Evolutionary conservation across 176 grass and related monocot species (phyloP).

Genomic region (Carex cristatella): DNA sequence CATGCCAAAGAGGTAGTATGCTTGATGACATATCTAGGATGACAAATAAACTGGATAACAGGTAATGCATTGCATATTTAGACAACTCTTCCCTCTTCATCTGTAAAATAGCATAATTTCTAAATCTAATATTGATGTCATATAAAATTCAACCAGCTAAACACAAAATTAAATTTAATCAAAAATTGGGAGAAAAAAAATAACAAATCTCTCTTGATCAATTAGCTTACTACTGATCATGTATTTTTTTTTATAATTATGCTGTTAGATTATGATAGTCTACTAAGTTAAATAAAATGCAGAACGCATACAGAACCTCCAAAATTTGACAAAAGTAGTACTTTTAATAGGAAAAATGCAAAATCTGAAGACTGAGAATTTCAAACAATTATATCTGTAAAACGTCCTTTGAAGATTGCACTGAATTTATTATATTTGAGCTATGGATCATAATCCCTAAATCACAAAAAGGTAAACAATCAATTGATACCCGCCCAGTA

Average conservation of each 20-base stretch:
- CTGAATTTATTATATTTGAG: not conserved
- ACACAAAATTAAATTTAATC: not conserved
- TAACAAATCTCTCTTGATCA: not conserved
- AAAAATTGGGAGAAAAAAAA: not conserved
- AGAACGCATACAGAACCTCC: not conserved
- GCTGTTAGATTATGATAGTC: not conserved
- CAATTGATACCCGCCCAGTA: not conserved
- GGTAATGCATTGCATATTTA: not conserved
- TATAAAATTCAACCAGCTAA: not conserved
- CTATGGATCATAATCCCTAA: not conserved
- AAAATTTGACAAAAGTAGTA: constrained; percentile 5
- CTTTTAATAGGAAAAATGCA: not conserved
- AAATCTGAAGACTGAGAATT: not conserved
- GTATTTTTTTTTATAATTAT: not conserved
- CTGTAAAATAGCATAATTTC: not conserved
- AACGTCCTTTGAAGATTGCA: not conserved
- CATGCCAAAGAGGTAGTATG: not conserved
- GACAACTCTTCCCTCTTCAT: not conserved
- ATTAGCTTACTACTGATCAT: not conserved
- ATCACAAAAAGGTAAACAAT: not conserved
- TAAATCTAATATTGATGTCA: not conserved
- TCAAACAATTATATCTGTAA: not conserved
- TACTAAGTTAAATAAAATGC: not conserved
- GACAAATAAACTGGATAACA: not conserved
- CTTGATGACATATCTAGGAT: not conserved